Evolutionary conservation across 2,329 filamentous ascomycete genomes (phyloP), one percentile per base, ranked within the genome.

Genomic region (Incumbomyces lentus): DNA sequence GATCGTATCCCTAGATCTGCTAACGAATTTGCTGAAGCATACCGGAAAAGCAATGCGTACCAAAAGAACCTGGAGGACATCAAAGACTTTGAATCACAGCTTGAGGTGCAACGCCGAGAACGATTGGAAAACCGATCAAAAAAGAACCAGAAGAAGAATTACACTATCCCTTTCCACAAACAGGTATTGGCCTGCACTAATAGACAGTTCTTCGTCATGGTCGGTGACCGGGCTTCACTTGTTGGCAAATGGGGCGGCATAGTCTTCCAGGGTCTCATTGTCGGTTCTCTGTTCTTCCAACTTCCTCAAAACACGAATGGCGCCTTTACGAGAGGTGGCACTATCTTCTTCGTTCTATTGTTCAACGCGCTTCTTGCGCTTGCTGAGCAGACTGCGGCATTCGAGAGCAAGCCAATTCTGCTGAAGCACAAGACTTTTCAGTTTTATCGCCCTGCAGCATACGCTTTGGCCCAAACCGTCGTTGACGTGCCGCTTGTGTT

Each of bases 361-460:
- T 81, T 81, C 65, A 81, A 82, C 53, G 70, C 78, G 10, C 64
- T 82, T 7, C 67, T 81, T 29, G 76, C 79, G 3, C 59, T 82
- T 39, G 73, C 75, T 4, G 78, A 83, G 55, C 67, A 79, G 34
- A 78, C 79, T 0, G 63, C 77, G 1, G 72, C 78, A 0, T 85
- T 84, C 52, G 64, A 71, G 40, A 74, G 72, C 17, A 74, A 80
- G 37, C 80, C 79, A 0, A 82, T 86, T 47, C 62, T 86, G 33
- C 64, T 82, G 44, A 84, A 84, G 60, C 31, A 36, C 18, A 36
- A 26, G 13, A 78, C 73, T 18, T 84, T 83, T 52, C 79, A 78
- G 0, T 84, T 84, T 60, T 83, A 84, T 52, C 75, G 74, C 3
- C 78, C 78, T 1, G 68, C 75, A 0, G 77, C 78, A 14, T 78